A percentile compares a stretch with the other conserved stretches of the same genome.
Evolutionary conservation across 108 stramenopile genomes (phyloP).

Genomic region (Heterococcus sp.): DNA sequence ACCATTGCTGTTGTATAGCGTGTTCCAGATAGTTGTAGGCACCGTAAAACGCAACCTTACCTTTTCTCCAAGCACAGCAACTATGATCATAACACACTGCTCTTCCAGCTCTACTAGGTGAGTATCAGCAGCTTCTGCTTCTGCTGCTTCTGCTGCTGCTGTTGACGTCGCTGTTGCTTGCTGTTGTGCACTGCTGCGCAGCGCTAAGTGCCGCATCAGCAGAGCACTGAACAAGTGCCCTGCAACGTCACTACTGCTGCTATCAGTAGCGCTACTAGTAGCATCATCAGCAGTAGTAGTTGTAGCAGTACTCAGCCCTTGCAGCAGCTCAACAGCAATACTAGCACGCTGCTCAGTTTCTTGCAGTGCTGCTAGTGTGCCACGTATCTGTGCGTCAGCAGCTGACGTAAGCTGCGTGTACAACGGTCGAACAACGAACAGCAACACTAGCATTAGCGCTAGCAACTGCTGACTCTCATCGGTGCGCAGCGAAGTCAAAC

Average conservation of each 20-base stretch:
- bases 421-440: no score
- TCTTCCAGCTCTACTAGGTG: neutral
- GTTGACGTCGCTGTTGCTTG: neutral
- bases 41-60: neutral
- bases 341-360: conserved; percentile 32
- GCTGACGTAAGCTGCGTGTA: no score
- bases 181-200: neutral
- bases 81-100: conserved; percentile 26
- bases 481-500: no score
- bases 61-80: conserved; percentile 22
- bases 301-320: conserved; percentile 11
- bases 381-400: no score
- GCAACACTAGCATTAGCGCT: no score
- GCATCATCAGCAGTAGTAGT: conserved; percentile 8
- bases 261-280: neutral
- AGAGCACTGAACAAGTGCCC: neutral
- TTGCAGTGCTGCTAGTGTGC: conserved; percentile 5
- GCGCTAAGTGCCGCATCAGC: neutral
- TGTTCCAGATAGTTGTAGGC: no score
- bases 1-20: no score
- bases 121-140: neutral
- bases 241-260: neutral
- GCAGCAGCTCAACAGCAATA: conserved; percentile 13
- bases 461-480: no score
- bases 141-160: neutral